Evolutionary conservation across 73 alveolate genomes (phyloP).

Genomic region (Diophrys sp.): DNA sequence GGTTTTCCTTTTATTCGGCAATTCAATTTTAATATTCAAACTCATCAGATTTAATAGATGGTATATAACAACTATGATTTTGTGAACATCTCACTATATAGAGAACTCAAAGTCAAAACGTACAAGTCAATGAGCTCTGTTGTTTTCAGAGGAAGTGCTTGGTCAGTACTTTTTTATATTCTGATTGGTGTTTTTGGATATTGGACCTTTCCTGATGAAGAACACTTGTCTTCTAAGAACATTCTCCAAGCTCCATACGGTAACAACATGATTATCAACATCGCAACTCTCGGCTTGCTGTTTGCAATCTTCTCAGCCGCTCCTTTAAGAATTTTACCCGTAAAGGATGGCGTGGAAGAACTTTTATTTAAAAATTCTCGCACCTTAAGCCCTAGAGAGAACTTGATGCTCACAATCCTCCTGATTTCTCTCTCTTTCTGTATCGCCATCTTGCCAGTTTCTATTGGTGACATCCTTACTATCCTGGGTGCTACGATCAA

Average conservation of each 20-base stretch:
- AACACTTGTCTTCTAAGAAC: neutral
- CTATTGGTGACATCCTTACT: slow-evolving; percentile 47
- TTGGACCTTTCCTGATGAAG: slow-evolving; percentile 40
- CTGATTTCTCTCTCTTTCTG: slow-evolving; percentile 20
- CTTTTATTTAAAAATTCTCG: slow-evolving; percentile 15
- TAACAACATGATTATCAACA: slow-evolving; percentile 22
- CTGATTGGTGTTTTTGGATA: slow-evolving; percentile 63
- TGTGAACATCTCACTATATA: too few species aligned
- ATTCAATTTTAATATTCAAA: too few species aligned
- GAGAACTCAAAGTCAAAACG: slow-evolving; percentile 26
- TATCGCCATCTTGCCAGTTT: slow-evolving; percentile 34
- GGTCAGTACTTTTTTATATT: slow-evolving; percentile 36
- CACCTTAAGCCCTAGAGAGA: neutral
- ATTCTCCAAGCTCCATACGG: slow-evolving; percentile 2
- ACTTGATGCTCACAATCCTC: slow-evolving; percentile 26
- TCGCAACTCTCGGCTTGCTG: slow-evolving; percentile 30
- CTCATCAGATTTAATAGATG: too few species aligned
- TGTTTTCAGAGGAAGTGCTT: slow-evolving; percentile 9
- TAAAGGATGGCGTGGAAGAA: slow-evolving; percentile 50
- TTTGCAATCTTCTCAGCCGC: slow-evolving; percentile 39
- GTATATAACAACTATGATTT: too few species aligned
- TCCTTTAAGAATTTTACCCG: slow-evolving; percentile 43
- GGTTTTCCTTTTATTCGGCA: too few species aligned
- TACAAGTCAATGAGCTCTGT: slow-evolving; percentile 16
- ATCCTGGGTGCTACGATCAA: slow-evolving; percentile 59